phyloP scores from a whole-genome alignment of 805 yeast genomes.

The Yarrowia keelungensis region DNA sequence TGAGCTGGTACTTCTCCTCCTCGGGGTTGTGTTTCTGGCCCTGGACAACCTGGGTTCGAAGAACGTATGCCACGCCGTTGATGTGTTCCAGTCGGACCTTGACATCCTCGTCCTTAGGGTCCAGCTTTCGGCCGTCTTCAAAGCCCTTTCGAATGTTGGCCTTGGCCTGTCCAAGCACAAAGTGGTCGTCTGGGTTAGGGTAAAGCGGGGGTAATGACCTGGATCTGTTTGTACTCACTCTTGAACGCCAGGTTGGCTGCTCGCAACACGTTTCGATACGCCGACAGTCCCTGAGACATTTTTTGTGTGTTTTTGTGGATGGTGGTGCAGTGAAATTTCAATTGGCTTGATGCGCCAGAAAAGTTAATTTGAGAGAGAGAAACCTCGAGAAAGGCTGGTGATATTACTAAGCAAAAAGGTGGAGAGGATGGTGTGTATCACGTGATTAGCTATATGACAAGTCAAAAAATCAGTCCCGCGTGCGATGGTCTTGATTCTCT shows the following conservation, averaged over 20 bases:
- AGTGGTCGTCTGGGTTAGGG: slow-evolving; percentile 42
- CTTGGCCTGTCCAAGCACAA: slow-evolving; percentile 44
- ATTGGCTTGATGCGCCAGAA: background rate
- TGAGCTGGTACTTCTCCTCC: slow-evolving; percentile 54
- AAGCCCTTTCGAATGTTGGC: slow-evolving; percentile 42
- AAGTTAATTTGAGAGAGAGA: too few species aligned
- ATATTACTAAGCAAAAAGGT: too few species aligned
- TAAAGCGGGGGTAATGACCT: background rate
- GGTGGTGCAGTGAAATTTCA: background rate
- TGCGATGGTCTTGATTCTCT: too few species aligned
- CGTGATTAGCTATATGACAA: background rate
- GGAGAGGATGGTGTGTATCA: background rate
- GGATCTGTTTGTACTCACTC: slow-evolving; percentile 40
- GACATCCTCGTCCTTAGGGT: slow-evolving; percentile 55
- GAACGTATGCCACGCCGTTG: slow-evolving; percentile 72
- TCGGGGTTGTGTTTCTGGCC: slow-evolving; percentile 56
- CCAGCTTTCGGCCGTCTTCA: slow-evolving; percentile 43
- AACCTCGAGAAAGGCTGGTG: too few species aligned
- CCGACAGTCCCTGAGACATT: slow-evolving; percentile 43
- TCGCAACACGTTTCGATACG: slow-evolving; percentile 47
- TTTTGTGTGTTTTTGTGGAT: slow-evolving; percentile 31
- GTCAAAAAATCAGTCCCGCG: too few species aligned
- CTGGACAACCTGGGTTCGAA: slow-evolving; percentile 84
- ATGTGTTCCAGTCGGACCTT: slow-evolving; percentile 63
- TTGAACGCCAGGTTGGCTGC: slow-evolving; percentile 50